Conservation (phyloP, 2,329 filamentous ascomycete genomes). For the Aspergillus eucalypticola region DNA sequence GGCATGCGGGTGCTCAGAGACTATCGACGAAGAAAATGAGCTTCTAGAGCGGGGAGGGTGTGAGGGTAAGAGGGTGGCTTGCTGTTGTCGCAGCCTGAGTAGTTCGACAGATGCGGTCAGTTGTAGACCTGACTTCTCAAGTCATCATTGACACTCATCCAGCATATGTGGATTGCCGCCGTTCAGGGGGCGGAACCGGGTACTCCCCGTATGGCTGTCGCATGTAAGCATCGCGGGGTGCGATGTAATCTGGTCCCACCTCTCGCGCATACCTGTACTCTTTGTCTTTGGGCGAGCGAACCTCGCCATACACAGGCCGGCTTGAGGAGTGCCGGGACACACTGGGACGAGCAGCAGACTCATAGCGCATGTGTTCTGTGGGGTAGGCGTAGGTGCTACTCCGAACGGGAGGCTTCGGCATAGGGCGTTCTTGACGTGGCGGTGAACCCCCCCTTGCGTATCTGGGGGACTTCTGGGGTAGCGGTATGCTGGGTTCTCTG, state of each 20-base stretch:
- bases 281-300: slow-evolving; percentile 24
- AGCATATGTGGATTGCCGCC: slow-evolving; percentile 30
- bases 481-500: slow-evolving; percentile 28
- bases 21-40: not conserved
- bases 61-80: not conserved
- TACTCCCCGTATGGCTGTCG: slow-evolving; percentile 23
- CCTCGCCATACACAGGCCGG: slow-evolving; percentile 24
- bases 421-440: slow-evolving; percentile 26
- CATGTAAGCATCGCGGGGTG: slow-evolving; percentile 19
- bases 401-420: slow-evolving; percentile 26
- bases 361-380: slow-evolving; percentile 25
- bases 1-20: not conserved
- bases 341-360: slow-evolving; percentile 24
- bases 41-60: not conserved
- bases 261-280: slow-evolving; percentile 34
- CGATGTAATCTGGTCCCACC: slow-evolving; percentile 27
- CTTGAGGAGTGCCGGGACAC: slow-evolving; percentile 12
- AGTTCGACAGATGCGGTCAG: too few relatives aligned
- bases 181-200: slow-evolving; percentile 19
- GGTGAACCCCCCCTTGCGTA: slow-evolving; percentile 32
- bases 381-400: slow-evolving; percentile 32
- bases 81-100: too few relatives aligned
- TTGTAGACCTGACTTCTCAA: too few relatives aligned
- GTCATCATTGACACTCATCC: slow-evolving; percentile 7
- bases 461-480: slow-evolving; percentile 25